Evolutionary conservation across 169 alveolate species (phyloP).

Genomic region (Besnoitia besnoiti): DNA sequence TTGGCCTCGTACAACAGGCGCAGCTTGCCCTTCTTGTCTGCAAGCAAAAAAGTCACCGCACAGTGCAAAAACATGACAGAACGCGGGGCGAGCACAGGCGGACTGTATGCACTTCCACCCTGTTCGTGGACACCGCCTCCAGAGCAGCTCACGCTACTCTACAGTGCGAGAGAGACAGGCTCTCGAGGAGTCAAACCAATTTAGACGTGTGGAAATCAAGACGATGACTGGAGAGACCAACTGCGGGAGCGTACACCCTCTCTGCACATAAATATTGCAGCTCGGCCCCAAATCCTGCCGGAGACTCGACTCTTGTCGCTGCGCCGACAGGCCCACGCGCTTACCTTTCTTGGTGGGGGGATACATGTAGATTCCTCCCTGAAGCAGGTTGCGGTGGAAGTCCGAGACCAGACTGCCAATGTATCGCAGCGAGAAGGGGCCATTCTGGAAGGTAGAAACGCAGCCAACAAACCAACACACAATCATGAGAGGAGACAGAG

Average conservation of each 20-base stretch:
- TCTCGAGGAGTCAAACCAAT: too few species aligned
- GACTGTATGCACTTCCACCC: not conserved
- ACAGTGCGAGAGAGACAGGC: too few species aligned
- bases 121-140: too few species aligned
- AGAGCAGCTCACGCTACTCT: not conserved
- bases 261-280: too few species aligned
- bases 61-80: too few species aligned
- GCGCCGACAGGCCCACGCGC: not conserved
- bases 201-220: too few species aligned
- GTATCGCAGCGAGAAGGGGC: slow-evolving; percentile 73
- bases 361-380: slow-evolving; percentile 81
- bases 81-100: not conserved
- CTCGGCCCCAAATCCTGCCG: too few species aligned
- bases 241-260: too few species aligned
- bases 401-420: slow-evolving; percentile 82
- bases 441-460: not conserved
- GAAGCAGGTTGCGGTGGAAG: slow-evolving; percentile 78
- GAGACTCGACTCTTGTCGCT: too few species aligned
- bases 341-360: slow-evolving; percentile 77
- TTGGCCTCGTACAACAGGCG: slow-evolving; percentile 83
- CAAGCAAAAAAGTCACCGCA: not conserved
- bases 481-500: too few species aligned
- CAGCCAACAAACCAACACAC: too few species aligned
- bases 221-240: too few species aligned
- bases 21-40: slow-evolving; percentile 78